These are phyloP conservation scores for Kurtzmaniella natalensis DNA, from an alignment of 1,139 yeast species.

Conservation along the genomic window DNA sequence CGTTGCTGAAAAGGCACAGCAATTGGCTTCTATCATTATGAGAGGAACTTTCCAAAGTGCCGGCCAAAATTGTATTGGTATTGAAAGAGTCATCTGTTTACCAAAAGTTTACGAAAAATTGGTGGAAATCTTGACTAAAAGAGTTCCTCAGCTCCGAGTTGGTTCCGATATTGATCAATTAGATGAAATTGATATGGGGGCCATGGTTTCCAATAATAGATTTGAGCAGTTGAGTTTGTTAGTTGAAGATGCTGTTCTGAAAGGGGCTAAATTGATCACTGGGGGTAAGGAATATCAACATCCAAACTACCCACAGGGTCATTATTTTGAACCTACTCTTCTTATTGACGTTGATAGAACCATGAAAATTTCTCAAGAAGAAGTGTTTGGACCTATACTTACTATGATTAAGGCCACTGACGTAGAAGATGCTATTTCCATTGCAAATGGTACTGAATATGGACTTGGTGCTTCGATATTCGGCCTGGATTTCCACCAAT, in stretches of 20 bases:
- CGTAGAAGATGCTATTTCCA: constrained; percentile 64
- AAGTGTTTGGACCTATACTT: constrained; percentile 89
- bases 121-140: constrained; percentile 48
- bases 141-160: constrained; percentile 61
- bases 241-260: constrained; percentile 65
- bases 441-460: constrained; percentile 83
- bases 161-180: constrained; percentile 92
- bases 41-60: constrained; percentile 96
- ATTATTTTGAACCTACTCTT: constrained; percentile 85
- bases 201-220: constrained; percentile 78
- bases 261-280: constrained; percentile 73
- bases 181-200: constrained; percentile 93
- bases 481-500: constrained; percentile 53
- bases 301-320: constrained; percentile 94
- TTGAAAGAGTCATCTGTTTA: constrained; percentile 83
- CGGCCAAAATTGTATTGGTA: constrained; percentile 96
- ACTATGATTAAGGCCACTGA: constrained; percentile 68
- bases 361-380: constrained; percentile 81
- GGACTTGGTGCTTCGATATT: constrained; percentile 92
- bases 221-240: constrained; percentile 62
- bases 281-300: constrained; percentile 82
- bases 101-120: constrained; percentile 62
- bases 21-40: constrained; percentile 76
- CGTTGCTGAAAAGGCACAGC: constrained; percentile 44
- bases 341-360: constrained; percentile 72